A percentile compares a stretch with the other conserved stretches of the same genome.
These are phyloP conservation scores for Leptographium galeiforme DNA, from an alignment of 2,329 filamentous ascomycete genomes.

Conservation along the genomic window DNA sequence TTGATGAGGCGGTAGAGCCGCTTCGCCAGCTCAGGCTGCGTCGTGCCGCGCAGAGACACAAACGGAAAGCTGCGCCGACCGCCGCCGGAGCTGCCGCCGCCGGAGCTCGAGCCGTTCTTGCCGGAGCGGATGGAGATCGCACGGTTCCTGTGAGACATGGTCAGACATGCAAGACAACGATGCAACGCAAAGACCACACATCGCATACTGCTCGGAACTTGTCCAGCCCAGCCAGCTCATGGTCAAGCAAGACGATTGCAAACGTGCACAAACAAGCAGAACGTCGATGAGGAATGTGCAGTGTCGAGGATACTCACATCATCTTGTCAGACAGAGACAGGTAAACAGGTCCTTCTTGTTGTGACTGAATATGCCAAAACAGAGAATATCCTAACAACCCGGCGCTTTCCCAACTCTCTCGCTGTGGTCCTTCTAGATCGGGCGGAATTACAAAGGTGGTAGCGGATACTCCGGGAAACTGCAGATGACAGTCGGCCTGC, in stretches of 20 bases:
- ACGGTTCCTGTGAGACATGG: conserved; percentile 44
- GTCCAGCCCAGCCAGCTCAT: conserved; percentile 10
- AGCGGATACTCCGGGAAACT: neutral
- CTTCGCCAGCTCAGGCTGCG: conserved; percentile 79
- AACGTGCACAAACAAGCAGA: neutral
- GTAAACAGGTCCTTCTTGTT: neutral
- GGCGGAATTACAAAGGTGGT: neutral
- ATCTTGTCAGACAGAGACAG: neutral
- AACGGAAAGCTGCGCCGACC: conserved; percentile 59
- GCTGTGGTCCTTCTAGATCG: neutral
- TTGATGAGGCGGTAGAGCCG: conserved; percentile 90
- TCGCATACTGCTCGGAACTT: conserved; percentile 8
- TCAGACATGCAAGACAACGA: neutral
- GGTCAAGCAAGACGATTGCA: neutral
- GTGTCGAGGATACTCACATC: neutral
- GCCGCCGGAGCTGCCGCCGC: conserved; percentile 15
- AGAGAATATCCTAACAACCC: neutral
- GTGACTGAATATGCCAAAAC: neutral
- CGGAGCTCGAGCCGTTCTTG: conserved; percentile 32
- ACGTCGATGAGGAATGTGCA: neutral
- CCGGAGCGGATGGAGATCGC: conserved; percentile 58
- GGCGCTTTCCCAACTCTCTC: neutral
- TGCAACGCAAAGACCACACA: neutral
- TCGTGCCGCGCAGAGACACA: conserved; percentile 68
- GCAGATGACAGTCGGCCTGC: neutral